Conservation (phyloP, 2,329 filamentous ascomycete genomes). For the Trichoderma asperellum region DNA sequence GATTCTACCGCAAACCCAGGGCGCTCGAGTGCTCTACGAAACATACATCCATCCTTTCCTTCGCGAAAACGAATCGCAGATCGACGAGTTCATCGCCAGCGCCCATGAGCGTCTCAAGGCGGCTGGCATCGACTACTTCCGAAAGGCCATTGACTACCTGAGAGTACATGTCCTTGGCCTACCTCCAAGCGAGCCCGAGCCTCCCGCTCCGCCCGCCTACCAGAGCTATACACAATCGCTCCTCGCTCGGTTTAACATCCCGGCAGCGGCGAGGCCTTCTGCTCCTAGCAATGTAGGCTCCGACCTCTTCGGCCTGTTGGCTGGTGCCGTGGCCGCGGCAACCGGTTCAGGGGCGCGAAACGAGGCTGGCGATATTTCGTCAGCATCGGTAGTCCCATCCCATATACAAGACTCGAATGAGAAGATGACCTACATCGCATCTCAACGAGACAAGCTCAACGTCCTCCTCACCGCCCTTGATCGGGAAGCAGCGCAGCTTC, state of each 20-base stretch:
- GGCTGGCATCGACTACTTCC: conserved; percentile 76
- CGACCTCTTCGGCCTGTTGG: conserved; percentile 79
- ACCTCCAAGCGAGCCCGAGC: conserved; percentile 55
- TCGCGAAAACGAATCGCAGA: conserved; percentile 79
- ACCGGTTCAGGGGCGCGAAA: conserved; percentile 48
- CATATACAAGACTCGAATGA: conserved; percentile 65
- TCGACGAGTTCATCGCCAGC: conserved; percentile 86
- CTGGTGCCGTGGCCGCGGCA: conserved; percentile 71
- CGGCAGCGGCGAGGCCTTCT: conserved; percentile 61
- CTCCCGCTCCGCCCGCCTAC: conserved; percentile 48
- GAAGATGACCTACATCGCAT: conserved; percentile 75
- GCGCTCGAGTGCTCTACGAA: conserved; percentile 83
- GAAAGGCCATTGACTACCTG: conserved; percentile 70
- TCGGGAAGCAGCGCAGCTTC: conserved; percentile 70
- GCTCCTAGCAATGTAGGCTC: conserved; percentile 49
- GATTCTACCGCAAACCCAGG: conserved; percentile 96
- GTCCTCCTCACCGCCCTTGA: conserved; percentile 78
- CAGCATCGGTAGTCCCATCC: conserved; percentile 64
- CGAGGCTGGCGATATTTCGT: conserved; percentile 31
- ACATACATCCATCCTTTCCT: conserved; percentile 87
- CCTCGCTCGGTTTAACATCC: conserved; percentile 84
- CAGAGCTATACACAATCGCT: conserved; percentile 77
- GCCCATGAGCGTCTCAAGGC: conserved; percentile 77
- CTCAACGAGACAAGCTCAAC: conserved; percentile 77
- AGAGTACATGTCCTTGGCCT: conserved; percentile 80